Base-by-base conservation (phyloP, 164 flowering plant species). In the Sedum album region DNA sequence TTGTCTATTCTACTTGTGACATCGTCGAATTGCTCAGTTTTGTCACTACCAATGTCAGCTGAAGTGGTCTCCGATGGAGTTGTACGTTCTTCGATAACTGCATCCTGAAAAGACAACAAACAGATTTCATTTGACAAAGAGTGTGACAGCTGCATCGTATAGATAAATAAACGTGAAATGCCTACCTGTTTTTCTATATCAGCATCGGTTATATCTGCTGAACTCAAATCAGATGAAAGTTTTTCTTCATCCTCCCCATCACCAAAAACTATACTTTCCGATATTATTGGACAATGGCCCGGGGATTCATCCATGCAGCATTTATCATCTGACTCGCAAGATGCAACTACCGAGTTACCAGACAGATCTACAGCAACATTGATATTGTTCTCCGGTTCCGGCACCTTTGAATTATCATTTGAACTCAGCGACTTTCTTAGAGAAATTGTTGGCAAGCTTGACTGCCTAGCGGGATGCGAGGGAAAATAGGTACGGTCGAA, bases 391-490 rank as follows among this genome's bases (percentile, higher is more conserved):
- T 26, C 62, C 6, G 26, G 62, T 28, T 57, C 33, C 33, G n/a
- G 33, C 33, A 28, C 18, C 20, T 14, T 18, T 0, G 57, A 51
- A 51, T 51, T 10, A 20, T n/a, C 57, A 21, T 51, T 51, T 51
- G 57, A 51, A 51, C 21, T 1, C 6, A 51, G 57, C n/a, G 26
- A 23, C 5, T 23, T 51, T 51, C n/a, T n/a, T n/a, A n/a, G n/a
- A n/a, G 62, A 57, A 57, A 20, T 6, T 11, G 18, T 26, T 14
- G 31, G 31, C 2, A 30, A 11, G 62, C 62, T 57, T 14, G 31
- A 57, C n/a, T 77, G 79, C 68, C 78, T 79, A 69, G 81, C 73
- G 30, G 97, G 96, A 75, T n/a, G n/a, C n/a, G n/a, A n/a, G n/a
- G n/a, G n/a, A n/a, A n/a, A n/a, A n/a, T n/a, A n/a, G n/a, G n/a